These are phyloP conservation scores for Globisporangium carolinianum DNA, from an alignment of 352 stramenopile genomes.

Conservation along the genomic window DNA sequence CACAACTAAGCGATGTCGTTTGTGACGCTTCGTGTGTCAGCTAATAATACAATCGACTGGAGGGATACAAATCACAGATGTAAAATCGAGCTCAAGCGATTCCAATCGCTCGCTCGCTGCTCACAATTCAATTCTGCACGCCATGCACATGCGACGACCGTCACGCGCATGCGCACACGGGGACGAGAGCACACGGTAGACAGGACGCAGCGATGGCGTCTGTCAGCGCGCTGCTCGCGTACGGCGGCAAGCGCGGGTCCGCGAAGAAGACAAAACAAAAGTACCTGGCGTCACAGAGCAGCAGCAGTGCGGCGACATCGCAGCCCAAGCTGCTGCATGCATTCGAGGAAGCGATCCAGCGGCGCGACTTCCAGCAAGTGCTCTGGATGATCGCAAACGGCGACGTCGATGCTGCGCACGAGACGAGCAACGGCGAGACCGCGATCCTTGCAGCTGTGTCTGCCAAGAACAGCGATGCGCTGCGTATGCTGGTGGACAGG, in stretches of 20 bases:
- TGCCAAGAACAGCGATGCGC: slow-evolving; percentile 30
- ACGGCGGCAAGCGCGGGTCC: background rate
- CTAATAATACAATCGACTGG: no score
- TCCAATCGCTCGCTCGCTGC: no score
- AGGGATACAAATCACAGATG: no score
- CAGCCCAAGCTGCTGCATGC: slow-evolving; percentile 5
- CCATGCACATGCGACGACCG: no score
- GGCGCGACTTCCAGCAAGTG: slow-evolving; percentile 48
- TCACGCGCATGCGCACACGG: no score
- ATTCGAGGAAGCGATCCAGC: slow-evolving; percentile 47
- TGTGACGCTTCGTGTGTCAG: no score
- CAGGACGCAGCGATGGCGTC: slow-evolving; percentile 1
- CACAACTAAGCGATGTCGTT: no score
- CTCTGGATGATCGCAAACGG: slow-evolving; percentile 70
- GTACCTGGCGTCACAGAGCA: slow-evolving; percentile 1
- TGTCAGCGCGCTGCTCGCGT: slow-evolving; percentile 6
- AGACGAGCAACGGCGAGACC: slow-evolving; percentile 51
- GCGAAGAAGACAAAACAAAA: slow-evolving; percentile 3
- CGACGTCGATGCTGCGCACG: slow-evolving; percentile 35
- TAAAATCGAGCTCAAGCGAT: no score
- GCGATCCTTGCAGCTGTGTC: slow-evolving; percentile 50
- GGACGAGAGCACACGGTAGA: no score
- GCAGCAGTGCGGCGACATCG: background rate
- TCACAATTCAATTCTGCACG: no score
- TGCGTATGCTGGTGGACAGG: slow-evolving; percentile 40